Base-by-base conservation (phyloP, 768 basidiomycete species). In the Suillus lakei region DNA sequence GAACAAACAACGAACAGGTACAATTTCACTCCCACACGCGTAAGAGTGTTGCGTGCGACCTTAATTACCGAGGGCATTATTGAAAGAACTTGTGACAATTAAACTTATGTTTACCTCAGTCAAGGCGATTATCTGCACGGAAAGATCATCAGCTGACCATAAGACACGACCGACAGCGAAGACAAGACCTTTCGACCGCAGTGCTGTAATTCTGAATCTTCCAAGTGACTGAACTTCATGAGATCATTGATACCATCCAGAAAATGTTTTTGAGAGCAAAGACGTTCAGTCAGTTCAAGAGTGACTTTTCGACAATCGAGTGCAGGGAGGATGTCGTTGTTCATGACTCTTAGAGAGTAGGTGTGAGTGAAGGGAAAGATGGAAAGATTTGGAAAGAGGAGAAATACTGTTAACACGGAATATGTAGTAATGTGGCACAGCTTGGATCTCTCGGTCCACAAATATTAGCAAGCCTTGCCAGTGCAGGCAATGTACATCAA, bases 41-140 rank as follows among this genome's bases (percentile, higher is more conserved):
- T 75, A 60, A 88, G 81, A 10, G 85, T 86, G 61, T 74, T 78
- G 65, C 81, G 79, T 41, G 84, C 83, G 55, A 83, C 76, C 86
- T 88, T 65, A 34, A 16, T 48, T 38, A 58, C 50, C 18, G 6
- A 26, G 32, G 51, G 16, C 6, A 21, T 59, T 56, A 63, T 58
- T 5, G n/a, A 36, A 28, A 23, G 36, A 39, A 10, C 48, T 28
- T 56, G 32, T 5, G 13, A n/a, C 23, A 32, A 65, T 34, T n/a
- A 41, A 51, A 38, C 34, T 60, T 65, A 66, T 69, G 68, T 64
- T 76, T 80, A 87, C 86, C 85, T 87, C 85, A 55, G 82, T 76
- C 65, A 87, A 68, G 28, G 79, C 74, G 60, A 87, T 77, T 60
- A 87, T 77, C 86, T 87, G 67, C 56, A 34, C 10, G 5, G 23